Evolutionary conservation across 1,284 basidiomycete species (phyloP).

Genomic region (Moesziomyces sp.): DNA sequence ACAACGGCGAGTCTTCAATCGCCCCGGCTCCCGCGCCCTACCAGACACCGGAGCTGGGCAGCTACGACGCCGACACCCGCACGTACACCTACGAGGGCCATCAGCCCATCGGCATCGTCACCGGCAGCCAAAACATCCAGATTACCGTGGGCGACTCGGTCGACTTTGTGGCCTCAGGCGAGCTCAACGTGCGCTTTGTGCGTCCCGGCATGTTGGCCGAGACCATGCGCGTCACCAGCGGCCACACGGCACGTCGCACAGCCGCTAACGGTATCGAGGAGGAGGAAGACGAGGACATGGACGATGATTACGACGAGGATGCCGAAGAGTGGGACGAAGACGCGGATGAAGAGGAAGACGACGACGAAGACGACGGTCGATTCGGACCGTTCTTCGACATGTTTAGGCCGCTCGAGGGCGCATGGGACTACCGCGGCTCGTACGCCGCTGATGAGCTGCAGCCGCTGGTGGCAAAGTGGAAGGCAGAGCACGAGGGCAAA

Average conservation of each 20-base stretch:
- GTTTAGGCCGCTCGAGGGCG: conserved; percentile 20
- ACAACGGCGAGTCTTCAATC: not conserved
- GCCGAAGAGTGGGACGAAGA: conserved; percentile 30
- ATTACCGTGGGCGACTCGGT: conserved; percentile 24
- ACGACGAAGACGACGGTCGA: conserved; percentile 24
- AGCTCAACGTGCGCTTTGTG: conserved; percentile 32
- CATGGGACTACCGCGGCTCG: conserved; percentile 22
- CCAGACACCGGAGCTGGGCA: conserved; percentile 17
- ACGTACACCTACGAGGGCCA: conserved; percentile 35
- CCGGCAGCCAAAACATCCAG: conserved; percentile 18
- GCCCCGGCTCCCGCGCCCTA: conserved; percentile 15
- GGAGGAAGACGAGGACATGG: conserved; percentile 4
- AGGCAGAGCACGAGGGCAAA: not conserved
- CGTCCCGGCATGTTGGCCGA: conserved; percentile 26
- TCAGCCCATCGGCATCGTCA: conserved; percentile 22
- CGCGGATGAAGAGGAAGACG: conserved; percentile 28
- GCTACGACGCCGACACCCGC: conserved; percentile 23
- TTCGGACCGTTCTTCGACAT: conserved; percentile 19
- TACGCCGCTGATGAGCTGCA: conserved; percentile 25
- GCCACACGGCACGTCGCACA: not conserved
- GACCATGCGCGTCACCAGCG: conserved; percentile 32
- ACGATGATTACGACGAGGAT: conserved; percentile 14
- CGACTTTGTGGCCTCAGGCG: conserved; percentile 28
- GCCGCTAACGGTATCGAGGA: not conserved
- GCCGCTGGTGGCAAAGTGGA: conserved; percentile 13